Percentiles rank a stretch among this genome's conserved stretches.
These are phyloP conservation scores for Takashimella koratensis DNA, from an alignment of 1,284 basidiomycete genomes.

Conservation along the genomic window DNA sequence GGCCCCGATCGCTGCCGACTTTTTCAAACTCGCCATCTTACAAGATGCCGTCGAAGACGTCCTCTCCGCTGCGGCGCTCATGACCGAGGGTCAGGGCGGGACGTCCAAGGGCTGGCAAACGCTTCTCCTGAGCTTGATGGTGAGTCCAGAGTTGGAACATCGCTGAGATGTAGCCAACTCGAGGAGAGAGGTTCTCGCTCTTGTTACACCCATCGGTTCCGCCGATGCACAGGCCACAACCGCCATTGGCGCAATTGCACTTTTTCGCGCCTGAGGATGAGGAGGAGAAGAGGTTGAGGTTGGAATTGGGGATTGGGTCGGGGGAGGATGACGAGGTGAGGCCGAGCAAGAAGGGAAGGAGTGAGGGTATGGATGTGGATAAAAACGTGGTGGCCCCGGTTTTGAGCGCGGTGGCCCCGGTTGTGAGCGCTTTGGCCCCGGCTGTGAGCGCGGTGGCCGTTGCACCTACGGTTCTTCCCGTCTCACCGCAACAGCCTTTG, in stretches of 20 bases:
- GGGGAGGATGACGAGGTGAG: conserved; percentile 7
- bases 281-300: conserved; percentile 31
- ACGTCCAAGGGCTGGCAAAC: conserved; percentile 29
- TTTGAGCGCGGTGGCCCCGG: background rate
- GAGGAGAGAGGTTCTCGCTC: conserved; percentile 11
- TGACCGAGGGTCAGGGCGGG: conserved; percentile 25
- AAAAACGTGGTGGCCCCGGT: background rate
- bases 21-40: background rate
- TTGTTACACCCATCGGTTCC: conserved; percentile 40
- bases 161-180: conserved; percentile 8
- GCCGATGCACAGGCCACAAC: conserved; percentile 29
- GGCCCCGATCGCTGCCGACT: conserved; percentile 5
- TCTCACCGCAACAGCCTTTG: no score
- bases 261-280: conserved; percentile 36
- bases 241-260: conserved; percentile 34
- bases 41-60: conserved; percentile 11
- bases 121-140: conserved; percentile 23
- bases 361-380: conserved; percentile 9
- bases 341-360: conserved; percentile 12
- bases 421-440: background rate
- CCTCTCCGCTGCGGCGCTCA: conserved; percentile 17
- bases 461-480: no score
- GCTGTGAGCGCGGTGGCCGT: background rate
- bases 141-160: conserved; percentile 4
- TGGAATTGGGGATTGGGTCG: conserved; percentile 25